Evolutionary conservation across 768 basidiomycete species (phyloP), one percentile per base, ranked within the genome.

Genomic region (Leucosporidium yakuticum): DNA sequence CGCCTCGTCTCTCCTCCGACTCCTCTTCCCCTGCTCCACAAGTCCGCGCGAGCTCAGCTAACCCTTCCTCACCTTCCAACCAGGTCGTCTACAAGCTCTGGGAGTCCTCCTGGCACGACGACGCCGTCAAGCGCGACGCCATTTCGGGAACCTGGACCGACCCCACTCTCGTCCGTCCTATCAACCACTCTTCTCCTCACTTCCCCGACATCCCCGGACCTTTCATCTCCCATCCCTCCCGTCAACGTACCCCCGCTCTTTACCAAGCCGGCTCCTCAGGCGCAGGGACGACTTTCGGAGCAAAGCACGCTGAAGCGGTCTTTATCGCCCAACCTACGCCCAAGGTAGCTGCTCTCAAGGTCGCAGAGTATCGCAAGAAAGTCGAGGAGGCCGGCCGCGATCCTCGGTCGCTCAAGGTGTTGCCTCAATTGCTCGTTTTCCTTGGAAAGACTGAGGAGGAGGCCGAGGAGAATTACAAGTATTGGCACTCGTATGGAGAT

Each of bases 71-170:
- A 31, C 12, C 12, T 12, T 5, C 34, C 34, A 12, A 36, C 6
- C 34, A 36, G 34, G 60, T 60, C n/a, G 54, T 64, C 12, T 64
- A 64, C 39, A 64, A 64, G 54, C 54, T 64, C 6, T 64, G 63
- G 63, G 63, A 64, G 63, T 44, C 32, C 29, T 64, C 63, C 23
- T 64, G 63, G 63, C 53, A 48, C 39, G 63, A 64, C 39, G 55
- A 64, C 29, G 63, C 63, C 9, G 63, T 64, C 27, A 48, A 39
- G 34, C 31, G 36, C 15, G 63, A 64, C 25, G 20, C 15, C 23
- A 25, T n/a, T 21, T 12, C 19, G 11, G 54, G 36, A 17, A 31
- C 56, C 32, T 64, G 5, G 17, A 29, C 44, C 17, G 63, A 64
- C 4, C 63, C 63, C 8, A 12, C 54, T 17, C 54, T 56, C 21